phyloP scores from a whole-genome alignment of 345 rosid species.

The Tarenaya hassleriana region DNA sequence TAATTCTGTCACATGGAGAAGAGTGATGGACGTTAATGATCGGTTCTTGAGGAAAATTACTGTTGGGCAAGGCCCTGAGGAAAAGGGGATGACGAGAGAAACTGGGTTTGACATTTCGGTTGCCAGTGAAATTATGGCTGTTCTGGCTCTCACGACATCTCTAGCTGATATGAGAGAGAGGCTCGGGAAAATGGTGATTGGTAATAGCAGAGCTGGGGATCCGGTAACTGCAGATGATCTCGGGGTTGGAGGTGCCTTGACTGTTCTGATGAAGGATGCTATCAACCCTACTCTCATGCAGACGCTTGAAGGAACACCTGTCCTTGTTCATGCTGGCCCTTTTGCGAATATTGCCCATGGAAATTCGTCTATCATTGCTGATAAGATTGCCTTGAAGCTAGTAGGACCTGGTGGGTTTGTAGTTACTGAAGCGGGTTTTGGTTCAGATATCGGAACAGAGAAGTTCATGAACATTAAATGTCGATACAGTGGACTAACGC shows the following conservation, averaged over 20 bases:
- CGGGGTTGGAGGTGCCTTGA: constrained; percentile 96
- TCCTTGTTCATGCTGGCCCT: constrained; percentile 97
- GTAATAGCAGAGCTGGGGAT: constrained; percentile 91
- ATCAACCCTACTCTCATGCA: constrained; percentile 97
- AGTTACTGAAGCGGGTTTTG: constrained; percentile 98
- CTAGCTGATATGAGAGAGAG: constrained; percentile 96
- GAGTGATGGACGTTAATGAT: constrained; percentile 98
- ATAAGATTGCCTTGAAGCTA: constrained; percentile 86
- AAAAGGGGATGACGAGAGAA: constrained; percentile 94
- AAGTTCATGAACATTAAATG: constrained; percentile 97
- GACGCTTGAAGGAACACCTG: constrained; percentile 98
- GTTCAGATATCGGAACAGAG: constrained; percentile 94
- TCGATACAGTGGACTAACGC: constrained; percentile 75
- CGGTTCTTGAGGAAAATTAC: constrained; percentile 88
- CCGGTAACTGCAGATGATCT: constrained; percentile 97
- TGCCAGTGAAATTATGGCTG: constrained; percentile 99
- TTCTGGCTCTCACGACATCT: constrained; percentile 91
- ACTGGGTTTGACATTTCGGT: constrained; percentile 96
- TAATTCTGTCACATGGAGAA: constrained; percentile 82
- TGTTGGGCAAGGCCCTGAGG: constrained; percentile 94
- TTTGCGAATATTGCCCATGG: constrained; percentile 99
- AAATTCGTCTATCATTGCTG: constrained; percentile 94
- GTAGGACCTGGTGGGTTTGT: constrained; percentile 98
- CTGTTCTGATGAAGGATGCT: constrained; percentile 96
- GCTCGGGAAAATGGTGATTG: constrained; percentile 94